Conservation (phyloP, 208 protist genomes). For the Blechomonas ayalai region DNA sequence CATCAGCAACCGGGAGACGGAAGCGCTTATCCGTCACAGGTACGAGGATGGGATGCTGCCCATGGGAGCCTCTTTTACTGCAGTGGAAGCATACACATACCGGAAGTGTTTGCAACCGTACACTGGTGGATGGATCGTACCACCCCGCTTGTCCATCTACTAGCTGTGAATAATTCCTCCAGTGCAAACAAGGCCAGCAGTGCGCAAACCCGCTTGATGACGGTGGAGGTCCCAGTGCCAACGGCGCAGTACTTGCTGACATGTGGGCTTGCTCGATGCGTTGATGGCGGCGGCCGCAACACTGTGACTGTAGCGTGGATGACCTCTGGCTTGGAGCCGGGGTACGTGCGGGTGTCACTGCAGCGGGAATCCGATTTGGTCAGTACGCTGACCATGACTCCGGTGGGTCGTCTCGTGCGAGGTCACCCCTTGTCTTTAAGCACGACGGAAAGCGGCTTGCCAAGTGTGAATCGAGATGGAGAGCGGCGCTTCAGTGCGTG, state of each 20-base stretch:
- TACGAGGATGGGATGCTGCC: not conserved
- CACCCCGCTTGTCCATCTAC: conserved; percentile 36
- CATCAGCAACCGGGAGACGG: not conserved
- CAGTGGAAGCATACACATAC: conserved; percentile 44
- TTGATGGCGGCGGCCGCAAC: conserved; percentile 32
- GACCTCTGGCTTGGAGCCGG: conserved; percentile 14
- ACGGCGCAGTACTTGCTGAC: conserved; percentile 29
- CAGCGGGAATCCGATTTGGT: conserved; percentile 44
- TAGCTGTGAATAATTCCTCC: conserved; percentile 34
- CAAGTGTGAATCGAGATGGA: no score
- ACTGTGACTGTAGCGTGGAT: conserved; percentile 59
- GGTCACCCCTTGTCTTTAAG: conserved; percentile 29
- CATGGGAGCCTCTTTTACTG: conserved; percentile 13
- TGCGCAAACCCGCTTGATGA: conserved; percentile 49
- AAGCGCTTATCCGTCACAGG: not conserved
- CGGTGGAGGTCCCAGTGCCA: conserved; percentile 40
- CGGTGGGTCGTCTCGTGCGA: conserved; percentile 31
- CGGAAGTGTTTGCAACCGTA: conserved; percentile 4
- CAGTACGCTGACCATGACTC: conserved; percentile 37
- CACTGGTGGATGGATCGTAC: no score
- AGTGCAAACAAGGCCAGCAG: conserved; percentile 29
- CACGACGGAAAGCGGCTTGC: no score
- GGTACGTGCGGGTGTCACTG: conserved; percentile 35
- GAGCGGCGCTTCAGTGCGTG: conserved; percentile 16
- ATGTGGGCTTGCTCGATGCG: conserved; percentile 52